Evolutionary conservation across 768 basidiomycete species (phyloP).

Genomic region (Gyrodon lividus): DNA sequence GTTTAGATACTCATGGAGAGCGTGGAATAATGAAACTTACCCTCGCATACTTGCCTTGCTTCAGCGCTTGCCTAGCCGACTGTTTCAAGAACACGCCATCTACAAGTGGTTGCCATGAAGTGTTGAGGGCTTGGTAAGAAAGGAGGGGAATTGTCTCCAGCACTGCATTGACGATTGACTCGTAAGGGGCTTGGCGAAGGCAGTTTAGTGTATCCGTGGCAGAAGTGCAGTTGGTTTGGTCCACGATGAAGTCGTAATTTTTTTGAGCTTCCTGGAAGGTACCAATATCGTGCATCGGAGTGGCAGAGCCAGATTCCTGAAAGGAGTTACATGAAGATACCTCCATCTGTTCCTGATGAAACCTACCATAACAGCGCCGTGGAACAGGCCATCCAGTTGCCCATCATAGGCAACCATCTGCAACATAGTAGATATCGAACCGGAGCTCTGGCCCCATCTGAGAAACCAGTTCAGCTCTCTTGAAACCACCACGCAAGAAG

Average conservation of each 20-base stretch:
- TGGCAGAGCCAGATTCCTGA: conserved; percentile 16
- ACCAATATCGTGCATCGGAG: conserved; percentile 4
- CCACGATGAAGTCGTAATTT: conserved; percentile 17
- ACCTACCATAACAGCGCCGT: conserved; percentile 17
- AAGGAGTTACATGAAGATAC: not conserved
- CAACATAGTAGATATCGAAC: conserved; percentile 11
- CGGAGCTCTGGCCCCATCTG: conserved; percentile 21
- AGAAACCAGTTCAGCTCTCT: not conserved
- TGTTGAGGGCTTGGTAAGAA: conserved; percentile 13
- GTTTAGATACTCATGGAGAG: not conserved
- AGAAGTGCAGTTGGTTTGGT: conserved; percentile 9
- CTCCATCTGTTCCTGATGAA: too few relatives aligned
- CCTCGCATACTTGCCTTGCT: conserved; percentile 31
- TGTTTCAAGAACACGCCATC: conserved; percentile 37
- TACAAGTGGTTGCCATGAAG: conserved; percentile 12
- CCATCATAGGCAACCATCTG: conserved; percentile 19
- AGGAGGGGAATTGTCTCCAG: conserved; percentile 6
- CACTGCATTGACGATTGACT: conserved; percentile 10
- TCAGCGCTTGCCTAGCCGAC: conserved; percentile 29
- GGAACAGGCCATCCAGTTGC: conserved; percentile 15
- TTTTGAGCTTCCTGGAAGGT: conserved; percentile 2
- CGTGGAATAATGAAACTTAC: conserved; percentile 4
- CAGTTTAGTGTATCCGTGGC: conserved; percentile 14
- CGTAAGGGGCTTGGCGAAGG: conserved; percentile 16
- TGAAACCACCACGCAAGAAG: not conserved